These are phyloP conservation scores for Pinus taeda DNA, from an alignment of 75 land plant species.

Conservation along the genomic window DNA sequence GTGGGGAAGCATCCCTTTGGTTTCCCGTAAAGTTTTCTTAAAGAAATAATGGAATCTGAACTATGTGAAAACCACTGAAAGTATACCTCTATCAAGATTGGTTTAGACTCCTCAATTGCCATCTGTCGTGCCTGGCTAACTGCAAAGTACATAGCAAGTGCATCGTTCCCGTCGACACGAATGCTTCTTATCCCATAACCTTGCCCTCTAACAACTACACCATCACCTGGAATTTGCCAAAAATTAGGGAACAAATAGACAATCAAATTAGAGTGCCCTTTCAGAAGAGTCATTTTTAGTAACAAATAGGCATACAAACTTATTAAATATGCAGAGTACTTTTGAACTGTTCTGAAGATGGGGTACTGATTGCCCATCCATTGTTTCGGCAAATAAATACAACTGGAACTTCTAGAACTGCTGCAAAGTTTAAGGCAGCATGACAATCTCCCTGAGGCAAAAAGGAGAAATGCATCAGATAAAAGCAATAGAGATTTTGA, in stretches of 20 bases:
- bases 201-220: slow-evolving; percentile 72
- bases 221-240: slow-evolving; percentile 59
- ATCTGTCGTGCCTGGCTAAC: slow-evolving; percentile 71
- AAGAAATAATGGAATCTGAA: not conserved
- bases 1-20: not conserved
- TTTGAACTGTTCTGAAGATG: slow-evolving; percentile 76
- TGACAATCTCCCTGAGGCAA: slow-evolving; percentile 85
- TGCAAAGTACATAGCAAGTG: slow-evolving; percentile 75
- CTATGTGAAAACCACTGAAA: not conserved
- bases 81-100: slow-evolving; percentile 77
- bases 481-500: no score
- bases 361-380: slow-evolving; percentile 95
- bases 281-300: not conserved
- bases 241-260: not conserved
- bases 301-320: not conserved
- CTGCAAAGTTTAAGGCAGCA: slow-evolving; percentile 91
- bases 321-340: slow-evolving; percentile 33
- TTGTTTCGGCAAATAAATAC: slow-evolving; percentile 90
- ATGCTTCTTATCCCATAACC: slow-evolving; percentile 87
- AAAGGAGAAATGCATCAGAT: not conserved
- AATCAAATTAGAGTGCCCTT: not conserved
- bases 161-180: slow-evolving; percentile 90
- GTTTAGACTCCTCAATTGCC: slow-evolving; percentile 66
- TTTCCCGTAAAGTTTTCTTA: no score
- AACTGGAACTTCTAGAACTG: slow-evolving; percentile 77